A percentile compares a stretch with the other conserved stretches of the same genome.
Conservation (phyloP, 1,139 yeast genomes). For the Yamadazyma dendronema region DNA sequence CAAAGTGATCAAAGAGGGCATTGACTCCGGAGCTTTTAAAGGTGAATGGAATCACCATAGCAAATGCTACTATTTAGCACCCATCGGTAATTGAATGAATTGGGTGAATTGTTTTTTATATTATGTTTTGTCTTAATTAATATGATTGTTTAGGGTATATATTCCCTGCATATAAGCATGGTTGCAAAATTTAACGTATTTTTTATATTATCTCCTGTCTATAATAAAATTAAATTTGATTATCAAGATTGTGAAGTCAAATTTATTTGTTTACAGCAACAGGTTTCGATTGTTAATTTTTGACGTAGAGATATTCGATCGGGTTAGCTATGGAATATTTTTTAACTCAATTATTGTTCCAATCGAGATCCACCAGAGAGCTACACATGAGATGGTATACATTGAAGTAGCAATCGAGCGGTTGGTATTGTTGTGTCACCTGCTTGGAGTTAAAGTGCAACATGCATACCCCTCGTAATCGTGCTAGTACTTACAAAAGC, state of each 20-base stretch:
- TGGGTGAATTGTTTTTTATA: neutral
- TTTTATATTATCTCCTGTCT: neutral
- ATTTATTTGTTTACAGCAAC: neutral
- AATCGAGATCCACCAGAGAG: too few species aligned
- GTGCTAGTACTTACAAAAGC: too few species aligned
- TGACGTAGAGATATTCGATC: neutral
- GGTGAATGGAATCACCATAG: conserved; percentile 12
- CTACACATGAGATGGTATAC: too few species aligned
- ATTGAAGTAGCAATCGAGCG: too few species aligned
- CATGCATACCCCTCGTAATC: too few species aligned
- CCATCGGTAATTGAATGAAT: neutral
- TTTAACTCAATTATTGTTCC: too few species aligned
- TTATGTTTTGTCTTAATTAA: too few species aligned
- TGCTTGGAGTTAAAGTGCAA: too few species aligned
- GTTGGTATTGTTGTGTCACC: too few species aligned
- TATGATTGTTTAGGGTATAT: too few species aligned
- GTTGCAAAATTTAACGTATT: neutral
- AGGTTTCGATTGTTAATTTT: neutral
- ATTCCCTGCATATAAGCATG: neutral
- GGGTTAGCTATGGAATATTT: neutral
- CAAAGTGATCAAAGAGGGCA: conserved; percentile 23
- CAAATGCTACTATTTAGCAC: conserved; percentile 9
- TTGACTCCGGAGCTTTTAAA: conserved; percentile 19
- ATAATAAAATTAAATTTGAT: too few species aligned
- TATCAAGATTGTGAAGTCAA: too few species aligned